Percentiles rank a stretch among this genome's conserved stretches.
Evolutionary conservation across 2,329 filamentous ascomycete genomes (phyloP).

Genomic region (Fusarium beomiforme): DNA sequence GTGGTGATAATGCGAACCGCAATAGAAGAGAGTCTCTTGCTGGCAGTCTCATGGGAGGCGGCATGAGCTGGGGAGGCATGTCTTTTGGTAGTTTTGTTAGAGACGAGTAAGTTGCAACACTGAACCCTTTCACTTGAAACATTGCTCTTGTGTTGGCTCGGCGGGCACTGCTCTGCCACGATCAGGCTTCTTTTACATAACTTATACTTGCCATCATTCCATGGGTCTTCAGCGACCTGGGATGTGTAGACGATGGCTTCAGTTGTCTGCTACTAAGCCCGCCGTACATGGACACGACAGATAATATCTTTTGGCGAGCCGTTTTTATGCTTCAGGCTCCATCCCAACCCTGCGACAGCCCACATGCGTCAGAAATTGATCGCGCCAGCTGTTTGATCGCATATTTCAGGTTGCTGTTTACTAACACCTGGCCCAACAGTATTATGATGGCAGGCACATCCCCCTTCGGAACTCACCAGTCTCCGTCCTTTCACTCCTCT

Average conservation of each 20-base stretch:
- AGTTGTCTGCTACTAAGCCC: not conserved
- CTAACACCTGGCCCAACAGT: slow-evolving; percentile 59
- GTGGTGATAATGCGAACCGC: slow-evolving; percentile 63
- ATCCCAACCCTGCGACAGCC: slow-evolving; percentile 25
- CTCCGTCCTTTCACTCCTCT: slow-evolving; percentile 95
- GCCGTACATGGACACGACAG: slow-evolving; percentile 7
- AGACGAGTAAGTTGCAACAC: slow-evolving; percentile 81
- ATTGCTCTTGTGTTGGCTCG: slow-evolving; percentile 13
- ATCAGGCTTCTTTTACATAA: not conserved
- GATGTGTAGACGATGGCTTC: not conserved
- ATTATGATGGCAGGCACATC: slow-evolving; percentile 97
- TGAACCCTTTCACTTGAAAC: slow-evolving; percentile 16
- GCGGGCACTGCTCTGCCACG: not conserved
- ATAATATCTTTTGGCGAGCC: slow-evolving; percentile 33
- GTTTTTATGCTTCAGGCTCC: slow-evolving; percentile 36
- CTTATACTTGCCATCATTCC: not conserved
- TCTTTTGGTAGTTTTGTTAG: slow-evolving; percentile 97
- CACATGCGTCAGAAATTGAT: slow-evolving; percentile 22
- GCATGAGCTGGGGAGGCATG: slow-evolving; percentile 97
- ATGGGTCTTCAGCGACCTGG: not conserved
- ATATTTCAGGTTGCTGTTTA: slow-evolving; percentile 9
- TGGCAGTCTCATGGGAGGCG: slow-evolving; percentile 76
- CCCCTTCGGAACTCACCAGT: slow-evolving; percentile 83
- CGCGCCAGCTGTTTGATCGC: not conserved
- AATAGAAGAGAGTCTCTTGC: slow-evolving; percentile 70